Percentiles rank a stretch among this genome's conserved stretches.
phyloP scores from a whole-genome alignment of 2,329 filamentous ascomycete genomes.

The Hymenoscyphus fraxineus region DNA sequence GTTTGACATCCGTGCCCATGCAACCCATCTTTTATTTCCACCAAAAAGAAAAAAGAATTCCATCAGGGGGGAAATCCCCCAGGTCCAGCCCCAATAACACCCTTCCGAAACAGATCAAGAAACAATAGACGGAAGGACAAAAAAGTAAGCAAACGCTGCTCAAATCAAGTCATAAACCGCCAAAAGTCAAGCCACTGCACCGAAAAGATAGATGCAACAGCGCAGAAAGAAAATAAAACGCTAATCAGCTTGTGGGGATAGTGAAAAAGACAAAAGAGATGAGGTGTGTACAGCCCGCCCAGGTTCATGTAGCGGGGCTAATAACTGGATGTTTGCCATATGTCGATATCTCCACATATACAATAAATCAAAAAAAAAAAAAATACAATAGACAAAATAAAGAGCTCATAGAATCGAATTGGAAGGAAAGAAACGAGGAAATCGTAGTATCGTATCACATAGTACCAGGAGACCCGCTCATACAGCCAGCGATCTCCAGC shows the following conservation, averaged over 20 bases:
- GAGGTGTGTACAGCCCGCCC: not conserved
- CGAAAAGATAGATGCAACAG: not conserved
- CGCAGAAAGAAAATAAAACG: not conserved
- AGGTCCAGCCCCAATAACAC: slow-evolving; percentile 1
- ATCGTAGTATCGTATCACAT: slow-evolving; percentile 22
- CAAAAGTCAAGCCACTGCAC: not conserved
- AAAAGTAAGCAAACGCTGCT: not conserved
- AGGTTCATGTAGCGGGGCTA: not conserved
- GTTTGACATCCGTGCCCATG: not conserved
- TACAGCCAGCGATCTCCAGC: slow-evolving; percentile 6
- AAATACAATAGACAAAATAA: not conserved
- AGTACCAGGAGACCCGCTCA: not conserved
- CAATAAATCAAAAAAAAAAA: not conserved
- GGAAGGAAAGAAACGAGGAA: slow-evolving; percentile 15
- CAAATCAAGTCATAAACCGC: not conserved
- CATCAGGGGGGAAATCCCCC: not conserved
- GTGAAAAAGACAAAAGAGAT: not conserved
- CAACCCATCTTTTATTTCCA: not conserved
- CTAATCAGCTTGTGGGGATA: not conserved
- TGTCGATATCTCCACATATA: not conserved
- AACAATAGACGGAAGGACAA: not conserved
- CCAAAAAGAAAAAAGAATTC: not conserved
- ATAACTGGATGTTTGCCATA: not conserved
- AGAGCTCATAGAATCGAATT: not conserved
- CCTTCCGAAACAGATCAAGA: not conserved